These are phyloP conservation scores for Trapa incisa DNA, from an alignment of 345 rosid genomes.

Conservation along the genomic window DNA sequence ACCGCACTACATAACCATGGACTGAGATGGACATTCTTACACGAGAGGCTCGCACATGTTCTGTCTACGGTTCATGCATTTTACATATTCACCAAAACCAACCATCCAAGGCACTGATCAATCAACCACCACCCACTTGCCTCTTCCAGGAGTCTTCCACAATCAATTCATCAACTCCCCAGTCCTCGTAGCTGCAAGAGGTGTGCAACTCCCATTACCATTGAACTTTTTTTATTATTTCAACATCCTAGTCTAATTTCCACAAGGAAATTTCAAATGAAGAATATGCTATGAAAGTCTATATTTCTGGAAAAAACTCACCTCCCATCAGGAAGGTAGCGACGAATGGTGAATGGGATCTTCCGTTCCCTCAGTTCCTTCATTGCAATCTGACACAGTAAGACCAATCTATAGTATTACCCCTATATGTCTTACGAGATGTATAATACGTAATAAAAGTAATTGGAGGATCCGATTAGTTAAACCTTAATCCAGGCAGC, in stretches of 20 bases:
- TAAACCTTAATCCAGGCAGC: background rate
- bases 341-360: conserved; percentile 79
- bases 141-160: conserved; percentile 95
- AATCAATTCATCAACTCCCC: conserved; percentile 79
- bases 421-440: background rate
- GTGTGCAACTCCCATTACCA: background rate
- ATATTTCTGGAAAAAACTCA: conserved; percentile 15
- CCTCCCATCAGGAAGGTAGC: conserved; percentile 83
- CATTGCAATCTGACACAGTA: conserved; percentile 58
- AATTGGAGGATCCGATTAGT: background rate
- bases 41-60: background rate
- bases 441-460: background rate
- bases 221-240: background rate
- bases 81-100: background rate
- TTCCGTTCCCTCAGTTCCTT: conserved; percentile 79
- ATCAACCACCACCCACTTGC: conserved; percentile 81
- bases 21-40: background rate
- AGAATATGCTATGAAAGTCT: background rate
- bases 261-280: background rate
- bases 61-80: background rate
- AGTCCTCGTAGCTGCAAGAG: conserved; percentile 3
- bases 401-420: background rate
- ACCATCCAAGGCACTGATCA: background rate
- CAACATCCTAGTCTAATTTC: background rate
- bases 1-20: background rate